Evolutionary conservation across 108 stramenopile species (phyloP).

Genomic region (Asterionellopsis glacialis): DNA sequence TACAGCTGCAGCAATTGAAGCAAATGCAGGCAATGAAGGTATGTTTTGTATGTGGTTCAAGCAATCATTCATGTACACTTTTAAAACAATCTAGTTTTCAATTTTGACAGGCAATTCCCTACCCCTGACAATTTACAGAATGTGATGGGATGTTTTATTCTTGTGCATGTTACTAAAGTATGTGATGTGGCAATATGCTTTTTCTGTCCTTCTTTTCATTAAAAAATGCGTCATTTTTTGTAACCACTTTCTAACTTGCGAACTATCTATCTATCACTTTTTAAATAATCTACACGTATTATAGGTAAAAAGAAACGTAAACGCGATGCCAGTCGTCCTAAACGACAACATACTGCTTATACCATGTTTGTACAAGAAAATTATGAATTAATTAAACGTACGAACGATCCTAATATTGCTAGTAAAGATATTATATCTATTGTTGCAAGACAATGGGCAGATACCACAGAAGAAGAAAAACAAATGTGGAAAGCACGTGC

Average conservation of each 20-base stretch:
- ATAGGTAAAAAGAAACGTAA: constrained; percentile 10
- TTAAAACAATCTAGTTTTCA: too few species aligned
- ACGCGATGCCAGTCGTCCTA: constrained; percentile 5
- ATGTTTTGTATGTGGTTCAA: neutral
- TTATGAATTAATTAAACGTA: constrained; percentile 6
- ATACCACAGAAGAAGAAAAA: constrained; percentile 24
- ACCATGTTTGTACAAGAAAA: constrained; percentile 9
- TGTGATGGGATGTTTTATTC: too few species aligned
- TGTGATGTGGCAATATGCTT: too few species aligned
- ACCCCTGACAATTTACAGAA: too few species aligned
- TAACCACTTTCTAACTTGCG: too few species aligned
- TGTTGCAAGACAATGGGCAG: constrained; percentile 22
- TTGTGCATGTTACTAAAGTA: too few species aligned
- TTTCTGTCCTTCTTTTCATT: too few species aligned
- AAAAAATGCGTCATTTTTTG: too few species aligned
- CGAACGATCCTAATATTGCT: neutral
- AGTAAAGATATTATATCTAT: constrained; percentile 11
- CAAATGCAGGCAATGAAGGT: constrained; percentile 8
- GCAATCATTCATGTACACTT: too few species aligned
- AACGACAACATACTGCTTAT: constrained; percentile 5
- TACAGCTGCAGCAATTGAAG: constrained; percentile 30
- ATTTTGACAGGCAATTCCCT: too few species aligned
- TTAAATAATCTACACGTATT: too few species aligned
- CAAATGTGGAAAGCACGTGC: constrained; percentile 25
- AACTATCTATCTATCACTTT: too few species aligned